Conservation (phyloP, 495 filamentous ascomycete species). For the Penicillium soppii region DNA sequence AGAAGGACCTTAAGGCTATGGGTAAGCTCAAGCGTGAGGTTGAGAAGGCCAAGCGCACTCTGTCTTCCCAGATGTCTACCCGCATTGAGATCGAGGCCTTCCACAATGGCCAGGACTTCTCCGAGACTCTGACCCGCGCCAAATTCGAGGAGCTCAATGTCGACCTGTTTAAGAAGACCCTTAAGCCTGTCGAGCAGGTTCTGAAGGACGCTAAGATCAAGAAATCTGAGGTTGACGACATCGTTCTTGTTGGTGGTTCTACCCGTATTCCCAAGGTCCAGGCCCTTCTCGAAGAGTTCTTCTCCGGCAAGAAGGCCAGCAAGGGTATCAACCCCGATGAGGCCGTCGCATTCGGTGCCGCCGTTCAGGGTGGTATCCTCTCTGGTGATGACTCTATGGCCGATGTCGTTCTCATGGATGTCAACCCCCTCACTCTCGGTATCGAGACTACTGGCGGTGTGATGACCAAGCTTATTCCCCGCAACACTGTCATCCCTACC, state of each 20-base stretch:
- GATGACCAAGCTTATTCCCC: slow-evolving; percentile 96
- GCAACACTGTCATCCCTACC: slow-evolving; percentile 93
- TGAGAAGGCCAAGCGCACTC: slow-evolving; percentile 99
- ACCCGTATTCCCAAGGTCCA: slow-evolving; percentile 98
- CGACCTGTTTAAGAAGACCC: slow-evolving; percentile 97
- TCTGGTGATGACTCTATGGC: slow-evolving; percentile 79
- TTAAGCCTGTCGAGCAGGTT: slow-evolving; percentile 98
- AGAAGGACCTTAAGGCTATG: slow-evolving; percentile 97
- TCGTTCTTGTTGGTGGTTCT: slow-evolving; percentile 88
- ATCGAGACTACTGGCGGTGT: slow-evolving; percentile 98
- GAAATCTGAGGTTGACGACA: slow-evolving; percentile 83
- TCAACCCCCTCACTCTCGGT: slow-evolving; percentile 96
- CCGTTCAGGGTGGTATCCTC: slow-evolving; percentile 94
- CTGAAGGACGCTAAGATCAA: slow-evolving; percentile 89
- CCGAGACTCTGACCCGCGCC: slow-evolving; percentile 94
- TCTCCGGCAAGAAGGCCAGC: slow-evolving; percentile 89
- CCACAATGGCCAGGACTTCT: slow-evolving; percentile 96
- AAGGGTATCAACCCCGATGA: slow-evolving; percentile 99
- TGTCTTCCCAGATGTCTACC: slow-evolving; percentile 97
- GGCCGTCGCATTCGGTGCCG: slow-evolving; percentile 95
- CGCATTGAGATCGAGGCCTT: slow-evolving; percentile 98
- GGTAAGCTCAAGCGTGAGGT: slow-evolving; percentile 99
- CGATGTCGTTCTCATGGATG: slow-evolving; percentile 90
- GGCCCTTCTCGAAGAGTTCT: slow-evolving; percentile 92
- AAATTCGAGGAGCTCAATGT: slow-evolving; percentile 99